Base-by-base conservation (phyloP, 2,329 filamentous ascomycete species). In the Colletotrichum limetticola region DNA sequence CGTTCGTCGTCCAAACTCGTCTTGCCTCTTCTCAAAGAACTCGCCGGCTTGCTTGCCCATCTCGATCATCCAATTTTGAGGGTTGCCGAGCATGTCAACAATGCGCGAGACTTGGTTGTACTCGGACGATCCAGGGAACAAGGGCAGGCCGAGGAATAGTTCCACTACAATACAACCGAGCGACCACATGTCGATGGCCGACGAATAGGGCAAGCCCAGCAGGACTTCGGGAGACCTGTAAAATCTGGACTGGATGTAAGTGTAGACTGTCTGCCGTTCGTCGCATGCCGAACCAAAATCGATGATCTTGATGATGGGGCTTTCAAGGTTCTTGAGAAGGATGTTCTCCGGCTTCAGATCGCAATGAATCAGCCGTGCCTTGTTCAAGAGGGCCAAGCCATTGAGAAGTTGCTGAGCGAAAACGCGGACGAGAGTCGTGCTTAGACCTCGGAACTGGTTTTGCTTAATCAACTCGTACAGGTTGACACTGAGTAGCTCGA, bases 151-250 rank as follows among this genome's bases (percentile, higher is more conserved):
- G 1, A 99, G 88, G 87, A 99, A 99, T 22, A 99, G 88, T 83
- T 99, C 97, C 28, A 99, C 97, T 19, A 99, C 96, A 77, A 99
- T 99, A 83, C 97, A 99, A 66, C 97, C 97, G 57, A 99, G 86
- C 5, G 97, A 99, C 97, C 97, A 99, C 96, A 99, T 99, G 80
- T 99, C 97, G 79, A 99, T 99, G 56, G 97, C 97, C 5, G 97
- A 98, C 16, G 97, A 98, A 82, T 99, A 99, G 73, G 97, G 97
- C 60, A 99, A 86, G 4, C 97, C 97, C n/a, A 99, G 87, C 49
- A 99, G 84, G 14, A 99, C 97, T 82, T 99, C 97, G 1, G 97
- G 97, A 0, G 97, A 99, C 75, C 97, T 92, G 84, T 99, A 99
- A 84, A 99, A 99, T 78, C 97, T 90, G 11, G 97, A 99, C 82